Evolutionary conservation across 176 grass and related monocot genomes (phyloP).

Genomic region (Bolboschoenus planiculmis): DNA sequence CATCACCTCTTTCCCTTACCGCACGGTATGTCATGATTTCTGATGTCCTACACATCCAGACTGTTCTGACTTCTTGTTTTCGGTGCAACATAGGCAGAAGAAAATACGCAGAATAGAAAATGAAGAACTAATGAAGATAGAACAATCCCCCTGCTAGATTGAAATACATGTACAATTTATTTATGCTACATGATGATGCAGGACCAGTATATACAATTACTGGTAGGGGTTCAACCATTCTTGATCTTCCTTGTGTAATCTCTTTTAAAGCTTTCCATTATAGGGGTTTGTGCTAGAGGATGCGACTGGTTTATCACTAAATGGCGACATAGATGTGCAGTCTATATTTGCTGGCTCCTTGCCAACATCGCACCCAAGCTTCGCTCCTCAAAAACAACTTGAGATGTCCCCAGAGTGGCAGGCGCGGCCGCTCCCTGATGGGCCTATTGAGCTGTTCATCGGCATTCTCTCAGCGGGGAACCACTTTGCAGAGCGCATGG

Average conservation of each 20-base stretch:
- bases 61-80: background rate
- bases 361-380: slow-evolving; percentile 72
- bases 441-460: slow-evolving; percentile 72
- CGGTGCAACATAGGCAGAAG: background rate
- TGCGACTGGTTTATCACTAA: slow-evolving; percentile 89
- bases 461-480: slow-evolving; percentile 95
- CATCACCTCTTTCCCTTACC: slow-evolving; percentile 86
- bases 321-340: slow-evolving; percentile 74
- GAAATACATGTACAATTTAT: background rate
- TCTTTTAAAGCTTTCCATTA: slow-evolving; percentile 27
- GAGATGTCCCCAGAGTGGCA: slow-evolving; percentile 77
- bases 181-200: background rate
- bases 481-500: slow-evolving; percentile 97
- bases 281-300: slow-evolving; percentile 94
- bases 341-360: slow-evolving; percentile 82
- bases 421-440: slow-evolving; percentile 55
- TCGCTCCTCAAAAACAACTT: slow-evolving; percentile 66
- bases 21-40: slow-evolving; percentile 46
- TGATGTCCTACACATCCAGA: background rate
- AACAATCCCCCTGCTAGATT: background rate
- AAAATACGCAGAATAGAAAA: background rate
- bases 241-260: background rate
- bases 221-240: background rate
- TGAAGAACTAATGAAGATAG: background rate
- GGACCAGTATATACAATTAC: background rate